Evolutionary conservation across 169 alveolate genomes (phyloP).

Genomic region (Plasmodium coatneyi): DNA sequence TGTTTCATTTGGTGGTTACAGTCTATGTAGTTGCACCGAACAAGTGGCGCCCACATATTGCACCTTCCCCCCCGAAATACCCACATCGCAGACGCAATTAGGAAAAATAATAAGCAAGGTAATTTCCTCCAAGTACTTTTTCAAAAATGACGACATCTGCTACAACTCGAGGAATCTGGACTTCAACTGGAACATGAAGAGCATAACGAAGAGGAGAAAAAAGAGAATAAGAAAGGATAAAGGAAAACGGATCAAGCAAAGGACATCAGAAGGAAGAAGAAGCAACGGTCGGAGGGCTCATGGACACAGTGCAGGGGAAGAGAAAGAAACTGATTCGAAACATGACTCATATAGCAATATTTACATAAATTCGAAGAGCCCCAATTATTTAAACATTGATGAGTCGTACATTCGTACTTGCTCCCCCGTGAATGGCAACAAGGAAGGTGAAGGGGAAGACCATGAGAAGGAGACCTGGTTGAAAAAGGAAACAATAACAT

Average conservation of each 20-base stretch:
- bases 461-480: background rate
- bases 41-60: background rate
- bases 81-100: slow-evolving; percentile 32
- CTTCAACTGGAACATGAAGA: slow-evolving; percentile 37
- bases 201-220: background rate
- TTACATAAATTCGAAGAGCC: background rate
- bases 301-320: background rate
- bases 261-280: background rate
- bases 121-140: slow-evolving; percentile 64
- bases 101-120: slow-evolving; percentile 75
- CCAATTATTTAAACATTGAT: slow-evolving; percentile 10
- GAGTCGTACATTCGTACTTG: slow-evolving; percentile 17
- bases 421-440: background rate
- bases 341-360: slow-evolving; percentile 3
- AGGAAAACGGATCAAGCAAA: background rate
- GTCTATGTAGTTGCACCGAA: background rate
- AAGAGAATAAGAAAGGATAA: background rate
- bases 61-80: background rate
- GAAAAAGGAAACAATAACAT: background rate
- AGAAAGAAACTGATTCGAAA: background rate
- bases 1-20: background rate
- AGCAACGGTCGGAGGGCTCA: background rate
- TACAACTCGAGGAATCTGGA: slow-evolving; percentile 47
- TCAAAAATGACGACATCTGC: slow-evolving; percentile 73
- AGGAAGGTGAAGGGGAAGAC: background rate